These are phyloP conservation scores for Graphiopsis chlorocephala DNA, from an alignment of 2,329 filamentous ascomycete species.

Conservation along the genomic window DNA sequence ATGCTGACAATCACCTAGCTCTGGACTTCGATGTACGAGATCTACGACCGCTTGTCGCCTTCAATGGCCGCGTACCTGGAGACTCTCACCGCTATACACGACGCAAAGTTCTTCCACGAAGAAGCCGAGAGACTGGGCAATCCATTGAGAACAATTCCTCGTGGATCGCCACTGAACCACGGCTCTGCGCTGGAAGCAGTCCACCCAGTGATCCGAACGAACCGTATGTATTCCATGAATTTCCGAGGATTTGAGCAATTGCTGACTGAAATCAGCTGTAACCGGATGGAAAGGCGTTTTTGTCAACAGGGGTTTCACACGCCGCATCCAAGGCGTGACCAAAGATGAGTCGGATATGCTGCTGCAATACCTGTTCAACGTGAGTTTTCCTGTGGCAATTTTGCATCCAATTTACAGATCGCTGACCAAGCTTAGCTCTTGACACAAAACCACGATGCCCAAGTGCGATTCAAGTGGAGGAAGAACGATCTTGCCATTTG, in stretches of 20 bases:
- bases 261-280: slow-evolving; percentile 38
- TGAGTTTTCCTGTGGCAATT: slow-evolving; percentile 62
- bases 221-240: slow-evolving; percentile 44
- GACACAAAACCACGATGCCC: slow-evolving; percentile 51
- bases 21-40: slow-evolving; percentile 66
- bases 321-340: slow-evolving; percentile 65
- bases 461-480: slow-evolving; percentile 54
- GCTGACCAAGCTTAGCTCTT: slow-evolving; percentile 43
- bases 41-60: slow-evolving; percentile 62
- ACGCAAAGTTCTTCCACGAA: slow-evolving; percentile 23
- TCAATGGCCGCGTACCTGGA: slow-evolving; percentile 59
- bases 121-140: slow-evolving; percentile 19
- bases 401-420: slow-evolving; percentile 41
- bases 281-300: slow-evolving; percentile 62
- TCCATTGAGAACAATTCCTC: slow-evolving; percentile 6
- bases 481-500: slow-evolving; percentile 55
- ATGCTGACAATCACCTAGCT: slow-evolving; percentile 42
- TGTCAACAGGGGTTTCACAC: slow-evolving; percentile 38
- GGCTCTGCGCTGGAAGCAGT: slow-evolving; percentile 42
- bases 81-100: slow-evolving; percentile 54
- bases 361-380: slow-evolving; percentile 74
- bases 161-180: slow-evolving; percentile 22
- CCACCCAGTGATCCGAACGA: slow-evolving; percentile 59
- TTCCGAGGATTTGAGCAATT: not conserved
- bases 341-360: slow-evolving; percentile 80